These are phyloP conservation scores for Colletotrichum musicola DNA, from an alignment of 2,329 filamentous ascomycete species.

Conservation along the genomic window DNA sequence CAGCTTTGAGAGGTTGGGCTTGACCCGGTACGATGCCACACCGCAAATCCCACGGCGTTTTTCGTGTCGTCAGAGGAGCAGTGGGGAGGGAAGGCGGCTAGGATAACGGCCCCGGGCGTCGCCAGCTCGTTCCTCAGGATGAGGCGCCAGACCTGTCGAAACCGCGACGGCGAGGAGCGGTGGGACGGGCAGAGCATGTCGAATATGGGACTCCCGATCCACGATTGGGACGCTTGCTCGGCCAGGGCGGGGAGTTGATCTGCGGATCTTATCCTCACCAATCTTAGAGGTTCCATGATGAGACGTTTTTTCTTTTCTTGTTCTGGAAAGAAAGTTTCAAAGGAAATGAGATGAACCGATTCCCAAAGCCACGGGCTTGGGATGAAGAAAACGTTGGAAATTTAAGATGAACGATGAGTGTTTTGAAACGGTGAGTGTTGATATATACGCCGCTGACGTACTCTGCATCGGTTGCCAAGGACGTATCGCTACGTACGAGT, in stretches of 20 bases:
- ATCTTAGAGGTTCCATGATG: neutral
- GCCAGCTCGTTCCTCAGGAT: conserved; percentile 1
- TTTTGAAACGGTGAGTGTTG: too few species aligned
- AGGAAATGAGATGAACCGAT: too few species aligned
- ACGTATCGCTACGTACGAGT: too few species aligned
- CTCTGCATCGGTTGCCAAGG: too few species aligned
- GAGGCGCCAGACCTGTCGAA: neutral
- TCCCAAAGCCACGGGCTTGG: too few species aligned
- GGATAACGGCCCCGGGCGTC: neutral
- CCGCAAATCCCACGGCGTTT: neutral
- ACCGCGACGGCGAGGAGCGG: neutral
- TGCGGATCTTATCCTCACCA: neutral
- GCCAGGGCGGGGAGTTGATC: neutral
- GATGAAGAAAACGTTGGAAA: too few species aligned
- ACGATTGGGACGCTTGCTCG: neutral
- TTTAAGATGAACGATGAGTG: too few species aligned
- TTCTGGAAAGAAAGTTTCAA: too few species aligned
- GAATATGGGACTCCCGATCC: neutral
- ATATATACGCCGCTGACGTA: too few species aligned
- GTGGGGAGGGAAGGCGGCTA: neutral
- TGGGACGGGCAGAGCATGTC: neutral
- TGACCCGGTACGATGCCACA: neutral
- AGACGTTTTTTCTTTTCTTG: too few species aligned
- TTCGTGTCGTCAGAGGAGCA: neutral
- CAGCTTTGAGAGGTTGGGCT: neutral